These are phyloP conservation scores for Biscutella auriculata DNA, from an alignment of 441 rosid genomes.

Conservation along the genomic window DNA sequence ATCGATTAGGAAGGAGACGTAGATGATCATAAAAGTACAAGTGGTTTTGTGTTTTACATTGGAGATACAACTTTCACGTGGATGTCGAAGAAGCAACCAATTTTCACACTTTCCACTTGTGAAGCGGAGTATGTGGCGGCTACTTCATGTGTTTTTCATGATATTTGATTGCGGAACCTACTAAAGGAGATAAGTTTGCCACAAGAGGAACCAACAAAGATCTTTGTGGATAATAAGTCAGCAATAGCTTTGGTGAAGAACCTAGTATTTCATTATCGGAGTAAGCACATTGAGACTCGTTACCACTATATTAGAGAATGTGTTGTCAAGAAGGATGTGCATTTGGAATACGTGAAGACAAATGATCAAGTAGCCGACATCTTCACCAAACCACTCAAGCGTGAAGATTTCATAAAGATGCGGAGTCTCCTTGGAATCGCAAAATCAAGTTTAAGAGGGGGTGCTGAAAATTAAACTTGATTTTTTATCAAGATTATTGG, in stretches of 20 bases:
- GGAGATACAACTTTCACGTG: neutral
- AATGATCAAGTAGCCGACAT: neutral
- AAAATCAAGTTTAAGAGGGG: too few relatives aligned
- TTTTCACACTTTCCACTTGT: neutral
- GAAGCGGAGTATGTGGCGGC: neutral
- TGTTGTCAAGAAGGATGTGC: too few relatives aligned
- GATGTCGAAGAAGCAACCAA: neutral
- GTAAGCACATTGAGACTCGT: neutral
- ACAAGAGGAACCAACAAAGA: neutral
- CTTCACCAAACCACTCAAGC: neutral
- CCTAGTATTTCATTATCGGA: neutral
- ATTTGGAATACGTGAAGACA: neutral
- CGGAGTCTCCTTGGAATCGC: too few relatives aligned
- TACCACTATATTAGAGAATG: neutral
- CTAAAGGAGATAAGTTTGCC: neutral
- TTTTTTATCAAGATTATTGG: too few relatives aligned
- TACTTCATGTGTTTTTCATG: neutral
- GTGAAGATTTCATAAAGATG: neutral
- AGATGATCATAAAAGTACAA: neutral
- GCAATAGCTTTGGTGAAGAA: neutral
- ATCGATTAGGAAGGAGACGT: neutral
- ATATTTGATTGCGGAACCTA: neutral
- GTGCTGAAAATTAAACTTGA: too few relatives aligned
- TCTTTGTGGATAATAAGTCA: neutral
- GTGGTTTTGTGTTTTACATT: neutral